phyloP scores from a whole-genome alignment of 768 basidiomycete species.

The Trametes sanguinea region DNA sequence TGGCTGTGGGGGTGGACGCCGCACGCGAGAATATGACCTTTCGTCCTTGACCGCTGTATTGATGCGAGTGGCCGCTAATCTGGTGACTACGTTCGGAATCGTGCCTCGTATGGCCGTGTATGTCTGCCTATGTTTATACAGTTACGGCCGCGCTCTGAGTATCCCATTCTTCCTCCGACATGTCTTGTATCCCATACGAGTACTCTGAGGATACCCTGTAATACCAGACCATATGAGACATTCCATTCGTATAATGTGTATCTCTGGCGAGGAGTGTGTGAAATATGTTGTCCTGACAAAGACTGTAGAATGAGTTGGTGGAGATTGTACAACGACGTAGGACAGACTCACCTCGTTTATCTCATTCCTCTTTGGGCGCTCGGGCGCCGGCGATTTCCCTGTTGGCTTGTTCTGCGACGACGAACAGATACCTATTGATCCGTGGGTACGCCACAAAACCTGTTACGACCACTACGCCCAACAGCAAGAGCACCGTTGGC shows the following conservation, averaged over 20 bases:
- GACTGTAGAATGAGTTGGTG: not conserved
- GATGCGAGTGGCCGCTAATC: not conserved
- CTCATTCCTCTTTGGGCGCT: not conserved
- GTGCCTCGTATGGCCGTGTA: too few species aligned
- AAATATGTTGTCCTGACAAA: too few species aligned
- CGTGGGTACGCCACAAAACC: conserved; percentile 24
- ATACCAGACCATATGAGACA: too few species aligned
- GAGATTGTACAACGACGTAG: not conserved
- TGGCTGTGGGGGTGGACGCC: too few species aligned
- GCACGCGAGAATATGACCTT: too few species aligned
- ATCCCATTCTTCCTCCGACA: not conserved
- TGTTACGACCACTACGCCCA: conserved; percentile 33
- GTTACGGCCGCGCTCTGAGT: not conserved
- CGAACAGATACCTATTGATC: conserved; percentile 13
- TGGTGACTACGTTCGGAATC: too few species aligned
- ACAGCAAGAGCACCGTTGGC: conserved; percentile 35
- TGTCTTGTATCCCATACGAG: too few species aligned
- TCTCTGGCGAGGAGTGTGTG: too few species aligned
- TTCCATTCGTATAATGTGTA: too few species aligned
- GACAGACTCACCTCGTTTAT: not conserved
- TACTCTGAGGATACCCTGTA: too few species aligned
- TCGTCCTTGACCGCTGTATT: not conserved
- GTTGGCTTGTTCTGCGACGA: conserved; percentile 19
- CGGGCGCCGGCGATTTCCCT: conserved; percentile 10
- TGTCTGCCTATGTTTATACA: too few species aligned